Evolutionary conservation across 1,284 basidiomycete species (phyloP).

Genomic region (Irpex rosettiformis): DNA sequence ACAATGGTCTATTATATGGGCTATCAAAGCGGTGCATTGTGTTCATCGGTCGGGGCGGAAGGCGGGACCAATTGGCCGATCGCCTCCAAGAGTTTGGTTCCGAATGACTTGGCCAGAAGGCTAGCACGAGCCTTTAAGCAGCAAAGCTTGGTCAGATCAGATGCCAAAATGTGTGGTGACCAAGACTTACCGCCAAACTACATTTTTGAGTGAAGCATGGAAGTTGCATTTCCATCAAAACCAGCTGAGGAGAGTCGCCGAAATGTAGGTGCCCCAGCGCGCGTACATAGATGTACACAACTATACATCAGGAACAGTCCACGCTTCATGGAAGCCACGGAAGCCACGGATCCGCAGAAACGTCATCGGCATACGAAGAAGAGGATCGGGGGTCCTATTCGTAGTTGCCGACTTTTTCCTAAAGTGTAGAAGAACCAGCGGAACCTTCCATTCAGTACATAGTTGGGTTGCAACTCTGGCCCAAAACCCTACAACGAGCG

Average conservation of each 20-base stretch:
- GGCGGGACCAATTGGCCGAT: background rate
- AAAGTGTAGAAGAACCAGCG: background rate
- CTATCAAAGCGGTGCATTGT: background rate
- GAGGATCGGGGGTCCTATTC: background rate
- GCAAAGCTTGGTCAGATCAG: background rate
- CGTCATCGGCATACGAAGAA: background rate
- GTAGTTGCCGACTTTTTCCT: background rate
- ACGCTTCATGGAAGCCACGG: background rate
- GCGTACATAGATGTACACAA: background rate
- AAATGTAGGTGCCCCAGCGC: background rate
- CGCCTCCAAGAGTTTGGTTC: background rate
- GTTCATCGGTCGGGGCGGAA: background rate
- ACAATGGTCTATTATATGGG: background rate
- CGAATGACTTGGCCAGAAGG: background rate
- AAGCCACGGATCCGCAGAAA: background rate
- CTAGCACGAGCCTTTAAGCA: background rate
- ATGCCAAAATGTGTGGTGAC: too few relatives aligned
- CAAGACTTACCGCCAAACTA: background rate
- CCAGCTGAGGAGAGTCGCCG: background rate
- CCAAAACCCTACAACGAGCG: too few relatives aligned
- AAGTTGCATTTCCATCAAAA: background rate
- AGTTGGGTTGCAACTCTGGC: too few relatives aligned
- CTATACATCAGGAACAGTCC: background rate
- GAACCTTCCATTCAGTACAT: background rate
- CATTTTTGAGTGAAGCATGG: background rate